Conservation (phyloP, 2,329 filamentous ascomycete genomes). For the Domatiomyces globalis region DNA sequence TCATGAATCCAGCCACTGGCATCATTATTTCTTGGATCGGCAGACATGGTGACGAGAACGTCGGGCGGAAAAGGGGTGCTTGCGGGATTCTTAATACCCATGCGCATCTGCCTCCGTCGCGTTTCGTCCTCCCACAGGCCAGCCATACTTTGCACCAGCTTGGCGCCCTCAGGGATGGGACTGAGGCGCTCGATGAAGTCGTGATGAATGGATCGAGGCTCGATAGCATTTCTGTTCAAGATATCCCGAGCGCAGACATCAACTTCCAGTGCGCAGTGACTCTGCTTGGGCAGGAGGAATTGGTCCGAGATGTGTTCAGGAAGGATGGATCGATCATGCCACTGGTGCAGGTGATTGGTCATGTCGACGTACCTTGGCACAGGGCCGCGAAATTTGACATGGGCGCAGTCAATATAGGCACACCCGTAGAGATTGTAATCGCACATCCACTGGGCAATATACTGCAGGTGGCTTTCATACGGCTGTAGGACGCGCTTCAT, state of each 20-base stretch:
- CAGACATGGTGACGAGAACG: constrained; percentile 76
- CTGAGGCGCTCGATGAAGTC: constrained; percentile 63
- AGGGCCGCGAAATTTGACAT: constrained; percentile 58
- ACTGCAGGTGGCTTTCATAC: constrained; percentile 87
- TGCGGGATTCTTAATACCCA: constrained; percentile 48
- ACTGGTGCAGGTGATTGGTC: constrained; percentile 50
- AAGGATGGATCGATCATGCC: constrained; percentile 64
- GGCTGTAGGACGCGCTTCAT: constrained; percentile 76
- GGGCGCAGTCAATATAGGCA: constrained; percentile 61
- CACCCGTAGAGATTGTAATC: constrained; percentile 98
- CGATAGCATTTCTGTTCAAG: constrained; percentile 61
- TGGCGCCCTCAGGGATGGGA: constrained; percentile 53
- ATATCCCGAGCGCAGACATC: constrained; percentile 85
- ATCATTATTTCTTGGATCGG: constrained; percentile 56
- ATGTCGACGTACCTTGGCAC: constrained; percentile 56
- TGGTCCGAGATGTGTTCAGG: constrained; percentile 47
- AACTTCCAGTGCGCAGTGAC: constrained; percentile 78
- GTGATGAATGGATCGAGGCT: constrained; percentile 67
- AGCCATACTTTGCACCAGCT: constrained; percentile 86
- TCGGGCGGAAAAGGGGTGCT: constrained; percentile 70
- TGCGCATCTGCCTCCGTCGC: constrained; percentile 56
- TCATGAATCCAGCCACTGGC: constrained; percentile 88
- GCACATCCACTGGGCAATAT: constrained; percentile 90
- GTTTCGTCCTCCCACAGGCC: constrained; percentile 86
- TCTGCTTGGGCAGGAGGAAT: constrained; percentile 55